Evolutionary conservation across 805 yeast species (phyloP).

Genomic region (Ogataea ganodermae): DNA sequence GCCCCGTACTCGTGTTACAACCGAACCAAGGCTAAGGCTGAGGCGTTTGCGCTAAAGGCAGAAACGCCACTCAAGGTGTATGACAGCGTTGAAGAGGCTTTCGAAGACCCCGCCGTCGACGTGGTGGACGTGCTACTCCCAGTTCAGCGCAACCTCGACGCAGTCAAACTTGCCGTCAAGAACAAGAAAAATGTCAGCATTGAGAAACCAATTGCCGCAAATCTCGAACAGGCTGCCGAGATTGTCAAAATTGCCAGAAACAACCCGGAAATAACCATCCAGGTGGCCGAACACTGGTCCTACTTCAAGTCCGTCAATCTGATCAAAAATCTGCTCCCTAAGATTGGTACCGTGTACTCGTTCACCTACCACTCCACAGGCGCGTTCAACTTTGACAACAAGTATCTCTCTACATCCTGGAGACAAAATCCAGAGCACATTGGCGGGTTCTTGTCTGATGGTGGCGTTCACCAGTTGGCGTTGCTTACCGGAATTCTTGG

Average conservation of each 20-base stretch:
- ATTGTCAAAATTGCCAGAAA: conserved; percentile 66
- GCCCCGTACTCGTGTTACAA: conserved; percentile 73
- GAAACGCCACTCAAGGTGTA: conserved; percentile 54
- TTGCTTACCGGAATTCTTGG: conserved; percentile 83
- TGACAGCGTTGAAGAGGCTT: conserved; percentile 62
- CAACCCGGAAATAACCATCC: conserved; percentile 63
- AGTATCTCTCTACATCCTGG: conserved; percentile 77
- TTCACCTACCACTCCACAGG: conserved; percentile 78
- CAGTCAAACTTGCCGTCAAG: conserved; percentile 67
- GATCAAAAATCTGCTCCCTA: conserved; percentile 58
- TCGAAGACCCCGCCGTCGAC: conserved; percentile 68
- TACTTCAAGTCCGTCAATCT: conserved; percentile 60
- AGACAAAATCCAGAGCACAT: conserved; percentile 87
- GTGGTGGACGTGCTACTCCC: conserved; percentile 86
- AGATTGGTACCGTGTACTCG: conserved; percentile 72
- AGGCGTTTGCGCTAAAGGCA: conserved; percentile 68
- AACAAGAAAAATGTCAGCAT: conserved; percentile 76
- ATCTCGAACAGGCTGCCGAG: conserved; percentile 74
- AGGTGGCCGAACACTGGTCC: conserved; percentile 85
- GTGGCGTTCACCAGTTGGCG: conserved; percentile 96
- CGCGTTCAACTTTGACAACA: conserved; percentile 59
- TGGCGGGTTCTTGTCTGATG: conserved; percentile 91
- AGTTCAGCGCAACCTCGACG: conserved; percentile 74
- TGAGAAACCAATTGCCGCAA: conserved; percentile 94
- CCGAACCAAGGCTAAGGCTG: conserved; percentile 84